Conservation (phyloP, 2,329 filamentous ascomycete genomes). For the Paecilomyces dactylethromorphus region DNA sequence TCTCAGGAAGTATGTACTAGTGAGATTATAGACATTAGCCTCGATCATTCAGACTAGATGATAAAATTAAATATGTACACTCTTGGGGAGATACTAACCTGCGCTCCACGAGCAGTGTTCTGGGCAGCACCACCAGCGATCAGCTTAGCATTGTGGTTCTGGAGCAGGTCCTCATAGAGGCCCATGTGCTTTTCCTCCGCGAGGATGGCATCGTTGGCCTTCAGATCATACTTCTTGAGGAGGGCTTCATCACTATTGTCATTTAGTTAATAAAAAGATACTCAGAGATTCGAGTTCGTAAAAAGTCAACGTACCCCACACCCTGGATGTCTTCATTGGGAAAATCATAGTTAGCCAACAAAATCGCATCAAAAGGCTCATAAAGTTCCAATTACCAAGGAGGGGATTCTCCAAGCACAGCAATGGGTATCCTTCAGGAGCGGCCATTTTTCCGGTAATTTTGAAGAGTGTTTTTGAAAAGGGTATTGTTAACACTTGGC, state of each 20-base stretch:
- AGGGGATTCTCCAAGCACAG: conserved; percentile 96
- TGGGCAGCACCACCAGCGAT: conserved; percentile 95
- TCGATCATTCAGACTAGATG: background rate
- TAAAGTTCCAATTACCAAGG: conserved; percentile 57
- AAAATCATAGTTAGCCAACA: conserved; percentile 3
- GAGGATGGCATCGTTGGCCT: conserved; percentile 95
- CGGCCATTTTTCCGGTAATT: conserved; percentile 55
- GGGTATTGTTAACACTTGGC: background rate
- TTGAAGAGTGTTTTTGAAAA: background rate
- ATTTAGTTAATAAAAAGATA: conserved; percentile 17
- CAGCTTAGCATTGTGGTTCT: conserved; percentile 86
- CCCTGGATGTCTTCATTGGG: conserved; percentile 76
- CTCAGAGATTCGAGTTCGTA: background rate
- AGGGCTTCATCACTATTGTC: conserved; percentile 65
- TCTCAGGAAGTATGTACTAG: conserved; percentile 79
- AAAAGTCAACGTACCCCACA: conserved; percentile 46
- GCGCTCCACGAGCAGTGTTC: conserved; percentile 92
- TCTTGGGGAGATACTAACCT: conserved; percentile 39
- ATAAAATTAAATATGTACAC: background rate
- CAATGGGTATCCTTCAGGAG: conserved; percentile 74
- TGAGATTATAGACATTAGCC: background rate
- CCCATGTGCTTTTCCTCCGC: conserved; percentile 84
- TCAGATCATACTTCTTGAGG: conserved; percentile 86
- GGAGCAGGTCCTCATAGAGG: conserved; percentile 88
- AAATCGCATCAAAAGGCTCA: background rate